Evolutionary conservation across 2,329 filamentous ascomycete species (phyloP), one percentile per base, ranked within the genome.

Genomic region (Claviceps maximensis): DNA sequence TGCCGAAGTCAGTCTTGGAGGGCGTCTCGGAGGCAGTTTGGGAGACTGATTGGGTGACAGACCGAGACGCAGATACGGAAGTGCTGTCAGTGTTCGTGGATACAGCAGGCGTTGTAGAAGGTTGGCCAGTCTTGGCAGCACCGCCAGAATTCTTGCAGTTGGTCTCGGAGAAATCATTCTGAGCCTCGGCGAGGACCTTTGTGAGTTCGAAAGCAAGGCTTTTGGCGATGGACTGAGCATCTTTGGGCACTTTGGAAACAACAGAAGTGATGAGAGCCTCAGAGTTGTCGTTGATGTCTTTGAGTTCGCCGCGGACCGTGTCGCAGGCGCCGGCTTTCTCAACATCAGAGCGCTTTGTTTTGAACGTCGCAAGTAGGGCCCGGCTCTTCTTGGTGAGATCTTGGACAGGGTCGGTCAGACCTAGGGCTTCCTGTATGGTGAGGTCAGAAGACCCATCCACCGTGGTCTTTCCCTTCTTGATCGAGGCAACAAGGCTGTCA

Each of bases 221-320:
- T 45, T 54, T 27, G 47, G 64, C 65, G 46, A 67, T 58, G 23
- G 47, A 33, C 58, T 65, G 65, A 17, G 61, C 60, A 8, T 56
- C 59, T 19, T 56, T 50, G 31, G 64, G 64, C 2, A 66, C 60
- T 60, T 66, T 66, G 50, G 29, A 27, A 21, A 67, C 60, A 40
- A 65, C 57, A 36, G 63, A 52, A n/a, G 60, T 53, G 52, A 65
- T 66, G 25, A 67, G 63, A n/a, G 51, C 53, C 54, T 61, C 45
- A 4, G 62, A 61, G 52, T 56, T 56, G 2, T 33, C 47, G 57
- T 58, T 60, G 53, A 66, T 59, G 47, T 58, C 53, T 29, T n/a
- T 45, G 31, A 64, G 52, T 52, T 63, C 54, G n/a, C 56, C 25
- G 49, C 59, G 58, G 46, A 64, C 58, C 41, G 58, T 54, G 21